Evolutionary conservation across 1,139 yeast genomes (phyloP).

Genomic region (Suhomyces guaymorum): DNA sequence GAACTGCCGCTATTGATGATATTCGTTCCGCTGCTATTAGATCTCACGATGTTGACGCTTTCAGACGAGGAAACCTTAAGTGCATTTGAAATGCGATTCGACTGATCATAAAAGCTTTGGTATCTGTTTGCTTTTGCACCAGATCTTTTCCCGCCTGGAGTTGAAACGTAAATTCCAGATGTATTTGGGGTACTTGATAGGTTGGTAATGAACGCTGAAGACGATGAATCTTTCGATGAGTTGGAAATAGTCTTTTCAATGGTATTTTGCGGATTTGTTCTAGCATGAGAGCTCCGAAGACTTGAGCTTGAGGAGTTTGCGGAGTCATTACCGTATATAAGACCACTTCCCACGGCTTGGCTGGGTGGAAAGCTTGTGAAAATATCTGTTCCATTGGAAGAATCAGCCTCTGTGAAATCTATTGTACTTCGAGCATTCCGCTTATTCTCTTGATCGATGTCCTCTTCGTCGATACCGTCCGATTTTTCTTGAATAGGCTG

Average conservation of each 20-base stretch:
- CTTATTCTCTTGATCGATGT: too few species aligned
- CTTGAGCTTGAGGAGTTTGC: conserved; percentile 41
- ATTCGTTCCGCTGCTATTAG: conserved; percentile 23
- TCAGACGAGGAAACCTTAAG: conserved; percentile 47
- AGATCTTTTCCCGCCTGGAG: conserved; percentile 36
- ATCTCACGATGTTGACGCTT: conserved; percentile 35
- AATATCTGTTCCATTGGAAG: conserved; percentile 13
- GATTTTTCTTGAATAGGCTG: conserved; percentile 36
- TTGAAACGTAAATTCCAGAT: conserved; percentile 16
- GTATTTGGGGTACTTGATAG: conserved; percentile 12
- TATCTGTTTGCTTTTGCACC: conserved; percentile 54
- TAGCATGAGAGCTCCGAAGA: conserved; percentile 22
- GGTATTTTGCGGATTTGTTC: conserved; percentile 18
- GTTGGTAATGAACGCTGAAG: conserved; percentile 13
- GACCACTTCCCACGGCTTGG: conserved; percentile 17
- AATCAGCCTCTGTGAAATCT: too few species aligned
- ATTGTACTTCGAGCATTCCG: too few species aligned
- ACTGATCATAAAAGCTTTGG: conserved; percentile 52
- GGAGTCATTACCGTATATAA: conserved; percentile 32
- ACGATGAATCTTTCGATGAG: conserved; percentile 33
- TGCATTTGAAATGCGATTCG: conserved; percentile 47
- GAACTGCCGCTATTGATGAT: conserved; percentile 8
- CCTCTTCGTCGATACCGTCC: conserved; percentile 30
- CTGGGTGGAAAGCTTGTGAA: conserved; percentile 28
- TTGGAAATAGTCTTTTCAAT: conserved; percentile 39